These are phyloP conservation scores for Colletotrichum lini DNA, from an alignment of 2,329 filamentous ascomycete genomes.

Conservation along the genomic window DNA sequence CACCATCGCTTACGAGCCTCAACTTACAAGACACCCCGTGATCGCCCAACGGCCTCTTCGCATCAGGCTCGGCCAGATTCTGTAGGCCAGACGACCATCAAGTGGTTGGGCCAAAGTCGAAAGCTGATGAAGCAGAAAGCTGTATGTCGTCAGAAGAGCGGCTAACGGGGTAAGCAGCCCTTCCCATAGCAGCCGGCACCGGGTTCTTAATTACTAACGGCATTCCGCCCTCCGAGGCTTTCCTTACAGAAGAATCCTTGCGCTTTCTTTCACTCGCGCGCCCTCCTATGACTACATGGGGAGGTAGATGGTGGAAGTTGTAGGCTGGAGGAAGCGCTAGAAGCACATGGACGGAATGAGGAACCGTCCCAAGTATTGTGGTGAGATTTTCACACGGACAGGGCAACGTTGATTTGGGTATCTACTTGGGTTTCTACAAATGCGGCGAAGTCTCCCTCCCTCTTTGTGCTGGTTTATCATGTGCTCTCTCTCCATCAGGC, in stretches of 20 bases:
- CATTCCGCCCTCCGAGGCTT: background rate
- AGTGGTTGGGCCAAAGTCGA: too few relatives aligned
- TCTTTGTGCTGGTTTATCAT: background rate
- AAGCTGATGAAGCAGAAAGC: too few relatives aligned
- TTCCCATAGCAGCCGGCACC: slow-evolving; percentile 26
- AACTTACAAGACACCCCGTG: background rate
- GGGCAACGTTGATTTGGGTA: background rate
- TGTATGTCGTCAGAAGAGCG: slow-evolving; percentile 14
- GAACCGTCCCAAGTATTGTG: background rate
- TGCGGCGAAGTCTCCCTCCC: background rate
- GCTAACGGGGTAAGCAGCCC: slow-evolving; percentile 9
- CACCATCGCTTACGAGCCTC: background rate
- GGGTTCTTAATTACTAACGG: slow-evolving; percentile 2
- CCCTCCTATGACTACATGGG: slow-evolving; percentile 7
- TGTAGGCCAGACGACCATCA: too few relatives aligned
- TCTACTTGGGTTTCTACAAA: background rate
- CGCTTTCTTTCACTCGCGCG: background rate
- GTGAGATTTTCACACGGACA: background rate
- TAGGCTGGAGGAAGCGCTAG: background rate
- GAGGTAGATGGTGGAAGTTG: background rate
- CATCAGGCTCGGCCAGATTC: too few relatives aligned
- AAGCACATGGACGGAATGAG: background rate
- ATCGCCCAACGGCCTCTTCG: background rate
- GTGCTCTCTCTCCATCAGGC: background rate
- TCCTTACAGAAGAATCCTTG: background rate